Percentiles rank a stretch among this genome's conserved stretches.
Evolutionary conservation across 768 basidiomycete genomes (phyloP).

Genomic region (Lactarius sp.): DNA sequence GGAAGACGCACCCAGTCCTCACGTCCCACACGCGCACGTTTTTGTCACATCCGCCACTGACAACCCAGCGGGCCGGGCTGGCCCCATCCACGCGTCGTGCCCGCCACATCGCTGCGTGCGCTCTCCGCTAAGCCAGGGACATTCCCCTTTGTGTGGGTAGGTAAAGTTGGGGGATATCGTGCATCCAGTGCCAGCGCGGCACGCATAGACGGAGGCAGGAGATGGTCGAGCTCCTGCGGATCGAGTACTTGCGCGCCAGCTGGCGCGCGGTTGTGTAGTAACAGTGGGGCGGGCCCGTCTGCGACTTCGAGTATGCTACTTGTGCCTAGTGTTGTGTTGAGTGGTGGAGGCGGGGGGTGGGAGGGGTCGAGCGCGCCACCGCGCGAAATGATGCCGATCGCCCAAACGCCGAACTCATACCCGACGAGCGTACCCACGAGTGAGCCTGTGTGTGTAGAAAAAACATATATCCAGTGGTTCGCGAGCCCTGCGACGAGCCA

Average conservation of each 20-base stretch:
- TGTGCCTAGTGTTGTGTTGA: not conserved
- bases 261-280: conserved; percentile 21
- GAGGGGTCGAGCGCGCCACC: conserved; percentile 40
- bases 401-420: conserved; percentile 91
- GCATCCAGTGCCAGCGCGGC: conserved; percentile 45
- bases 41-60: conserved; percentile 93
- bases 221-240: conserved; percentile 26
- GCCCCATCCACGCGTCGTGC: conserved; percentile 84
- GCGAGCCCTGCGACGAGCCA: conserved; percentile 89
- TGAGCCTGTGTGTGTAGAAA: conserved; percentile 72
- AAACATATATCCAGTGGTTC: conserved; percentile 83
- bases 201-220: conserved; percentile 41
- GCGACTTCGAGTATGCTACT: conserved; percentile 8
- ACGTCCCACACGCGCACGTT: conserved; percentile 89
- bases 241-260: conserved; percentile 16
- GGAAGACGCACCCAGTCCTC: conserved; percentile 63
- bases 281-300: conserved; percentile 12
- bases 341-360: conserved; percentile 6
- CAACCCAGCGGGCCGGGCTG: conserved; percentile 75
- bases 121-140: conserved; percentile 2
- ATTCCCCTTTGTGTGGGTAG: not conserved
- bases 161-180: conserved; percentile 3
- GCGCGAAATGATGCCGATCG: conserved; percentile 68
- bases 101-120: conserved; percentile 45
- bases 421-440: conserved; percentile 74